phyloP scores from a whole-genome alignment of 1,139 yeast species.

The Geotrichum fermentans region DNA sequence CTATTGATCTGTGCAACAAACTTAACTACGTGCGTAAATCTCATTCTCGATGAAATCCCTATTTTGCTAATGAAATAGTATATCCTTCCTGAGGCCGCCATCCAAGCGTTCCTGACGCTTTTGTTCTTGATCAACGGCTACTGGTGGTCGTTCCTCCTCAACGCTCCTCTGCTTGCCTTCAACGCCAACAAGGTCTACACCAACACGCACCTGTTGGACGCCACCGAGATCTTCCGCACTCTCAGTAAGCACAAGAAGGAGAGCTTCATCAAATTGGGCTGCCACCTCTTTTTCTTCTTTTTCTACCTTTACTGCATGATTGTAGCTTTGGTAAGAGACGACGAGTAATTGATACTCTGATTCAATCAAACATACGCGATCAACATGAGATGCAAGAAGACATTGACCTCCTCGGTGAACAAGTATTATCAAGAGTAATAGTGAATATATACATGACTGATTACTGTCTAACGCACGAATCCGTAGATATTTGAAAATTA shows the following conservation, averaged over 20 bases:
- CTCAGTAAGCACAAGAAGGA: constrained; percentile 90
- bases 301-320: constrained; percentile 95
- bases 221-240: constrained; percentile 96
- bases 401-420: too few species aligned
- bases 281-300: constrained; percentile 89
- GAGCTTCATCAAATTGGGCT: constrained; percentile 82
- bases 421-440: too few species aligned
- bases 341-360: constrained; percentile 16
- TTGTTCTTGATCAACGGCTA: constrained; percentile 82
- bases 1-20: constrained; percentile 91
- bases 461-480: too few species aligned
- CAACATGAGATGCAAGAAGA: too few species aligned
- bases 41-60: background rate
- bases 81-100: constrained; percentile 84
- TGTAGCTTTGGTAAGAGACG: constrained; percentile 80
- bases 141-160: constrained; percentile 86
- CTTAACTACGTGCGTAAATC: constrained; percentile 54
- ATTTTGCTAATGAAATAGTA: constrained; percentile 36
- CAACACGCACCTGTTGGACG: constrained; percentile 79
- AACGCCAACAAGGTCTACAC: constrained; percentile 57
- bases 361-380: too few species aligned
- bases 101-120: constrained; percentile 69
- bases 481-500: background rate
- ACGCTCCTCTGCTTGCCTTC: constrained; percentile 80
- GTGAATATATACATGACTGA: too few species aligned